Evolutionary conservation across 352 stramenopile species (phyloP).

Genomic region (Pythium phragmitis): DNA sequence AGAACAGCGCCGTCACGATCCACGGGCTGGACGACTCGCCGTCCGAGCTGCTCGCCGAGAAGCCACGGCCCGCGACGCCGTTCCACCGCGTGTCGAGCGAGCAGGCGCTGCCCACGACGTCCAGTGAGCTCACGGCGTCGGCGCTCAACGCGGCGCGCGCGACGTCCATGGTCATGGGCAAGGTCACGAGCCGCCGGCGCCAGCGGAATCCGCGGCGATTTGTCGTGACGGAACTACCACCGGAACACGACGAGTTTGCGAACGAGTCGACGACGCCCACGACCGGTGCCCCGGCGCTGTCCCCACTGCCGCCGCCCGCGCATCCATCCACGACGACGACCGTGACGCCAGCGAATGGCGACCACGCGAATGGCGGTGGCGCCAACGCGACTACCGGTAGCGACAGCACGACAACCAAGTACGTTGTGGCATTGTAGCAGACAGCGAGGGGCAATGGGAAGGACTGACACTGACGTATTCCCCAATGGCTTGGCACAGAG

Average conservation of each 20-base stretch:
- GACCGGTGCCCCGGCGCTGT: neutral
- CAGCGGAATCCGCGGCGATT: constrained; percentile 61
- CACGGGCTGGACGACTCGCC: constrained; percentile 6
- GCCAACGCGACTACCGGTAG: neutral
- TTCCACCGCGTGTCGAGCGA: constrained; percentile 26
- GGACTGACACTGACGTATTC: neutral
- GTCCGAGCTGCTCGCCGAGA: neutral
- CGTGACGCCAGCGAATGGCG: neutral
- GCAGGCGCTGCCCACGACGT: constrained; percentile 14
- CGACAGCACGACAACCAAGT: constrained; percentile 7
- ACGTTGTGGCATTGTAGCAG: neutral
- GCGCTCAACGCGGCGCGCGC: constrained; percentile 10
- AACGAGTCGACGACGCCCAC: constrained; percentile 3
- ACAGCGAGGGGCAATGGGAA: neutral
- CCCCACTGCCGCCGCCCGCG: neutral
- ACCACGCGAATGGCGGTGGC: neutral
- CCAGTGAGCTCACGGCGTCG: constrained; percentile 13
- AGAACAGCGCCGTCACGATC: constrained; percentile 14
- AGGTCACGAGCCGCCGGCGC: constrained; percentile 37
- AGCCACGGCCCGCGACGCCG: neutral
- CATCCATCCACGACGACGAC: neutral
- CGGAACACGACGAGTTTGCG: constrained; percentile 34
- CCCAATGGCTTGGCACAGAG: neutral
- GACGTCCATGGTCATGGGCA: constrained; percentile 21
- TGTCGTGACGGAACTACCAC: constrained; percentile 67